phyloP scores from a whole-genome alignment of 2,329 filamentous ascomycete genomes.

The Erysiphe pulchra region DNA sequence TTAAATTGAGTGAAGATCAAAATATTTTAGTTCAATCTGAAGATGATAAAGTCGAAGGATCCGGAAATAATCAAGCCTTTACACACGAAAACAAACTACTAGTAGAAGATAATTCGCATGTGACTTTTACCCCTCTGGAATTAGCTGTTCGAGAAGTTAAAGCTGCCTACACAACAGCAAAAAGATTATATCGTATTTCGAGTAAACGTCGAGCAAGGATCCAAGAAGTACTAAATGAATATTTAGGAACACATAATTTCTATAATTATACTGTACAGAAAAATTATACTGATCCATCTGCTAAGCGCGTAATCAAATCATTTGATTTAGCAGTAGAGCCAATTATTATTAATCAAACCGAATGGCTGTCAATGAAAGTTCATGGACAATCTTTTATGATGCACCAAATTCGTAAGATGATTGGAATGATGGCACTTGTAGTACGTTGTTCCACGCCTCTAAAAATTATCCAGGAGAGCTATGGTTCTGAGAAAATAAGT shows the following conservation, averaged over 20 bases:
- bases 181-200: conserved; percentile 63
- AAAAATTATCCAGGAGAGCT: conserved; percentile 46
- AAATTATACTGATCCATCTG: conserved; percentile 50
- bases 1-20: not conserved
- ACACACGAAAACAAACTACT: not conserved
- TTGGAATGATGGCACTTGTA: conserved; percentile 67
- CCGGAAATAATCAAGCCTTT: not conserved
- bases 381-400: conserved; percentile 99
- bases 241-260: conserved; percentile 70
- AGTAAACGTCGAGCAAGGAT: conserved; percentile 45
- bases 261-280: conserved; percentile 98
- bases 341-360: conserved; percentile 68
- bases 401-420: conserved; percentile 99
- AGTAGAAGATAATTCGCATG: not conserved
- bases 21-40: not conserved
- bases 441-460: conserved; percentile 62
- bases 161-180: conserved; percentile 55
- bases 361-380: conserved; percentile 89
- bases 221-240: conserved; percentile 47
- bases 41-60: not conserved
- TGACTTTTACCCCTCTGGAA: conserved; percentile 24
- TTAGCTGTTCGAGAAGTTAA: conserved; percentile 50
- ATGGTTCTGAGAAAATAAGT: conserved; percentile 44
- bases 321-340: conserved; percentile 56
- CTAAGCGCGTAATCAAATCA: conserved; percentile 77